Evolutionary conservation across 2,329 filamentous ascomycete genomes (phyloP), one percentile per base, ranked within the genome.

Genomic region (Talaromyces sp.): DNA sequence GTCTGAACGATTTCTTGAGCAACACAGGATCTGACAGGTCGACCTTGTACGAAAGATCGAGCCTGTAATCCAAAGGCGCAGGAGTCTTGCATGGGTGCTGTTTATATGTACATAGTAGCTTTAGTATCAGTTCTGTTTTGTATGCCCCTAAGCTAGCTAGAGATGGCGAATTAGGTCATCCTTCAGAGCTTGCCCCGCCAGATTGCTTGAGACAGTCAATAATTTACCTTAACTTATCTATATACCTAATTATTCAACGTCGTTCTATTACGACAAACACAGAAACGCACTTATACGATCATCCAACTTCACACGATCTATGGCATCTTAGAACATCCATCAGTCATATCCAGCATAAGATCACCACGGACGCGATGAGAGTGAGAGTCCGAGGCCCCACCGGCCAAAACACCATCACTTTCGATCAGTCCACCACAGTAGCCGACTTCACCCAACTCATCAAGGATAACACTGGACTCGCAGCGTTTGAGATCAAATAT

Each of bases 401-500:
- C 48, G 92, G 92, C 66, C 86, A 87, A 54, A 87, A 88, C 37
- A 88, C 86, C 2, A 78, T 96, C 59, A 85, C 85, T 16, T 79
- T 96, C 31, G 80, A 86, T 39, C 87, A 92, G 61, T 79, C 84
- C 65, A 88, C 90, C 59, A 81, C 77, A 8, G 69, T 81, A 35
- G 71, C 71, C n/a, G 76, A 79, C 35, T 74, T 82, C 2, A 71
- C 66, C 44, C 65, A 64, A 56, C 70, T 76, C 55, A 79, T 82
- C 69, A 82, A 81, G 58, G 77, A 84, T 57, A 84, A 86, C 70
- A 91, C 90, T 1, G 84, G 84, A 4, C 81, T 93, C 16, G 70
- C 81, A 6, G 80, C 81, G 14, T 92, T 93, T 71, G 85, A 89
- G 48, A 80, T 96, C 66, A 96, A 95, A 80, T 91, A 89, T 76